Percentiles rank a stretch among this genome's conserved stretches.
Evolutionary conservation across 257 asterid species (phyloP).

Genomic region (Lycium ferocissimum): DNA sequence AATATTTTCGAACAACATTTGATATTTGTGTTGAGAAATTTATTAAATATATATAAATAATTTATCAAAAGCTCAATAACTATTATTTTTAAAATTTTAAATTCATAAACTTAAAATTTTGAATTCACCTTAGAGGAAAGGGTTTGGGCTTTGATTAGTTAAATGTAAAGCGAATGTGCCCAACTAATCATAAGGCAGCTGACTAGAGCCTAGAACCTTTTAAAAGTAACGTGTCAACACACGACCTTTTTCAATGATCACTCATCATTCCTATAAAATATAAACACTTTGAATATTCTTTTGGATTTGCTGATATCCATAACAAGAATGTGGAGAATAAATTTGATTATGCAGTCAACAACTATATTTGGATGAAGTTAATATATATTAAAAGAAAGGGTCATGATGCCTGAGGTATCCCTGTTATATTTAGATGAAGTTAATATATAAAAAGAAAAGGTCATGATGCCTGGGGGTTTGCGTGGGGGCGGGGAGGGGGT

Average conservation of each 20-base stretch:
- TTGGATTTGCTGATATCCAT: neutral
- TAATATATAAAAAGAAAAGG: neutral
- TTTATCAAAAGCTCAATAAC: no score
- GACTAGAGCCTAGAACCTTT: conserved; percentile 13
- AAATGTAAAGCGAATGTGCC: neutral
- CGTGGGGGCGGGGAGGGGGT: no score
- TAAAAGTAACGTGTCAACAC: neutral
- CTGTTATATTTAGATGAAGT: neutral
- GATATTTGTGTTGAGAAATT: no score
- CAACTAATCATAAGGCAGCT: neutral
- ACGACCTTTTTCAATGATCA: neutral
- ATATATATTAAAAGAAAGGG: neutral
- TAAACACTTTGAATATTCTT: neutral
- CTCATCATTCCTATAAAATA: neutral
- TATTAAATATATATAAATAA: no score
- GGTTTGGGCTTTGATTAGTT: neutral
- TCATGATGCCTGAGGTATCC: neutral
- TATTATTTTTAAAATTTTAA: no score
- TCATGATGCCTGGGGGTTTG: neutral
- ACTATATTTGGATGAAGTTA: neutral
- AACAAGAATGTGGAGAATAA: neutral
- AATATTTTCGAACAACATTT: no score
- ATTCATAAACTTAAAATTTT: neutral
- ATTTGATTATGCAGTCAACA: neutral
- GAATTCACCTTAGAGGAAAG: fast-evolving